Evolutionary conservation across 331 rosid species (phyloP).

Genomic region (Quercus tomentella): DNA sequence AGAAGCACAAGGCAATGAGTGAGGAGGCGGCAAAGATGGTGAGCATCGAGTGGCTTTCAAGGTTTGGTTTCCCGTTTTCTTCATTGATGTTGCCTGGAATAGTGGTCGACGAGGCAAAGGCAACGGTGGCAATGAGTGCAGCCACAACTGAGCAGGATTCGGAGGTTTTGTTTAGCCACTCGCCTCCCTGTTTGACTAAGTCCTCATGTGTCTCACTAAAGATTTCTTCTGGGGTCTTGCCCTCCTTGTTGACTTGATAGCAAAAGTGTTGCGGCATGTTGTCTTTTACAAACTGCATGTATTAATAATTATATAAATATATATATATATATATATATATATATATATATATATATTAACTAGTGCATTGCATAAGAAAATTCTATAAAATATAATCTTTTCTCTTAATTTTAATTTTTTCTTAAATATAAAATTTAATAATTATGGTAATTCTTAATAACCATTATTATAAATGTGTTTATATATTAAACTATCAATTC

Average conservation of each 20-base stretch:
- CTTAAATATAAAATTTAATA: too few species aligned
- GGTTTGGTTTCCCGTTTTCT: slow-evolving; percentile 18
- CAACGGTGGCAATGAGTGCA: slow-evolving; percentile 43
- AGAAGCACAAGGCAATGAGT: slow-evolving; percentile 32
- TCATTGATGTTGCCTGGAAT: slow-evolving; percentile 31
- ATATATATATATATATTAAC: not conserved
- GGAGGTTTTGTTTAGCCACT: slow-evolving; percentile 40
- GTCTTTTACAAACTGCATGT: slow-evolving; percentile 31
- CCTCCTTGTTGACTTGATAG: slow-evolving; percentile 4
- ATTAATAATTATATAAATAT: not conserved
- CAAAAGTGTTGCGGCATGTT: slow-evolving; percentile 24
- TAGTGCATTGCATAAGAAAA: too few species aligned
- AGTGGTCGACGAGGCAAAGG: slow-evolving; percentile 38
- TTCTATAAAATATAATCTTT: not conserved
- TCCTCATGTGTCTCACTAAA: slow-evolving; percentile 26
- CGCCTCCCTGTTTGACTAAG: not conserved
- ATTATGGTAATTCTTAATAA: too few species aligned
- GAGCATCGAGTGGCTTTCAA: slow-evolving; percentile 18
- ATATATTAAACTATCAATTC: too few species aligned
- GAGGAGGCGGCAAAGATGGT: slow-evolving; percentile 18
- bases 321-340: not conserved
- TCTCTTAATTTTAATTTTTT: too few species aligned
- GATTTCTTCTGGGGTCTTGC: slow-evolving; percentile 27
- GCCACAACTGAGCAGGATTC: slow-evolving; percentile 51
- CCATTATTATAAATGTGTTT: too few species aligned